These are phyloP conservation scores for Coprinopsis marcescibilis DNA, from an alignment of 768 basidiomycete genomes.

Conservation along the genomic window DNA sequence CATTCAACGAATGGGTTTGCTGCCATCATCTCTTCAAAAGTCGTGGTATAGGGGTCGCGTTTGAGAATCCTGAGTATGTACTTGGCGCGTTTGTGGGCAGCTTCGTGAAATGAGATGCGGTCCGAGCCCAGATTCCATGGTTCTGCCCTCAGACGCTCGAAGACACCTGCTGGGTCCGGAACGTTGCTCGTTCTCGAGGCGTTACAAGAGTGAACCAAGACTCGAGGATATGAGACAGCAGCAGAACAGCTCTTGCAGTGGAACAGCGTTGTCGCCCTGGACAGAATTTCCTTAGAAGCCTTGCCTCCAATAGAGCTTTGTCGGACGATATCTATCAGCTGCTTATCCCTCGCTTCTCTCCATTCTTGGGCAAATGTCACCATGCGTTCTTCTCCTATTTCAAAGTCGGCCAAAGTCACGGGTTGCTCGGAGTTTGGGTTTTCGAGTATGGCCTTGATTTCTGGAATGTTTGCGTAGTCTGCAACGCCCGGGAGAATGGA, in stretches of 20 bases:
- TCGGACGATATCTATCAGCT: constrained; percentile 17
- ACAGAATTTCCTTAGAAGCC: constrained; percentile 11
- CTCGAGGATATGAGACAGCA: constrained; percentile 21
- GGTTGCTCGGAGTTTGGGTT: constrained; percentile 13
- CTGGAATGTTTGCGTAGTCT: constrained; percentile 18
- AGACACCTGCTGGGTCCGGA: constrained; percentile 5
- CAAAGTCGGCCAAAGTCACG: constrained; percentile 16
- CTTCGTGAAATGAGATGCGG: constrained; percentile 8
- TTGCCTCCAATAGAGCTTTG: not conserved
- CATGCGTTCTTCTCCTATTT: constrained; percentile 12
- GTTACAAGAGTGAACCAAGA: constrained; percentile 20
- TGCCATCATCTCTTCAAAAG: constrained; percentile 4
- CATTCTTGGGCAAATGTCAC: constrained; percentile 16
- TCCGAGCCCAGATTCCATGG: constrained; percentile 8
- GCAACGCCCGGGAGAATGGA: constrained; percentile 18
- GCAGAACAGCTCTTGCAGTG: constrained; percentile 19
- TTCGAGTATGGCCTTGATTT: constrained; percentile 19
- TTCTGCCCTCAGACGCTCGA: constrained; percentile 6
- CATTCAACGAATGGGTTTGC: constrained; percentile 7
- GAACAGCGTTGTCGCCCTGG: constrained; percentile 21
- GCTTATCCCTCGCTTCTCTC: constrained; percentile 15
- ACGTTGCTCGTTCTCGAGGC: not conserved
- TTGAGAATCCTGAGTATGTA: constrained; percentile 3
- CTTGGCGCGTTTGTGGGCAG: constrained; percentile 6
- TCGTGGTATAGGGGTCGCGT: not conserved